Conservation (phyloP, 164 flowering plant species). For the Magnolia changhungtana region DNA sequence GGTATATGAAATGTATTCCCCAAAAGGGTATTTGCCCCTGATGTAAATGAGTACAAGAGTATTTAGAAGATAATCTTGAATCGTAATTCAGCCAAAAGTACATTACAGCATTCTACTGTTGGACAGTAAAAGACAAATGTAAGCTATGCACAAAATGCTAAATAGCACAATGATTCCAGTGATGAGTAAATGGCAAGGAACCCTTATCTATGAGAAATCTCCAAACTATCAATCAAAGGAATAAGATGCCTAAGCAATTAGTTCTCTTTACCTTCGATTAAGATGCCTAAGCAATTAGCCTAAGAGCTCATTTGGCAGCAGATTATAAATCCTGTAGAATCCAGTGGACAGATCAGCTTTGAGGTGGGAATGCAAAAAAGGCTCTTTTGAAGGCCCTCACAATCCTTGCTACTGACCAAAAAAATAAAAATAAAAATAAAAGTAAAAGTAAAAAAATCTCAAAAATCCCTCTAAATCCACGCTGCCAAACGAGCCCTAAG, state of each 20-base stretch:
- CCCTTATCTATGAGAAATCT: not conserved
- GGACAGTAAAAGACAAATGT: not conserved
- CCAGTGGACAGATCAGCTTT: no score
- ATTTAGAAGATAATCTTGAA: not conserved
- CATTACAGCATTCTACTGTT: not conserved
- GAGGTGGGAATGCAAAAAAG: no score
- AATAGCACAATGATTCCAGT: not conserved
- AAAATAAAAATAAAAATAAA: no score
- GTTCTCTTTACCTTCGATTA: no score
- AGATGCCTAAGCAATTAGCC: not conserved
- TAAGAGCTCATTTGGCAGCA: not conserved
- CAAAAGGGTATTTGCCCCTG: slow-evolving; percentile 94
- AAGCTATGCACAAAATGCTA: not conserved
- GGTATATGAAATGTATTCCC: slow-evolving; percentile 74
- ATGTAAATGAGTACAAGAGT: slow-evolving; percentile 5
- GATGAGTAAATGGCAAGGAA: not conserved
- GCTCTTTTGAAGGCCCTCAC: no score
- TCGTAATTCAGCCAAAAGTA: not conserved
- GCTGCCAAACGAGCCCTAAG: not conserved
- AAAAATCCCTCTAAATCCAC: no score
- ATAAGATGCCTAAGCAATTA: not conserved
- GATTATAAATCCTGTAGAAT: not conserved
- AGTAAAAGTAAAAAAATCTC: no score
- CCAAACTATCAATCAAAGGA: not conserved
- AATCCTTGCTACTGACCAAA: no score